Evolutionary conservation across 2,329 filamentous ascomycete species (phyloP).

Genomic region (Lasiodiplodia sp.): DNA sequence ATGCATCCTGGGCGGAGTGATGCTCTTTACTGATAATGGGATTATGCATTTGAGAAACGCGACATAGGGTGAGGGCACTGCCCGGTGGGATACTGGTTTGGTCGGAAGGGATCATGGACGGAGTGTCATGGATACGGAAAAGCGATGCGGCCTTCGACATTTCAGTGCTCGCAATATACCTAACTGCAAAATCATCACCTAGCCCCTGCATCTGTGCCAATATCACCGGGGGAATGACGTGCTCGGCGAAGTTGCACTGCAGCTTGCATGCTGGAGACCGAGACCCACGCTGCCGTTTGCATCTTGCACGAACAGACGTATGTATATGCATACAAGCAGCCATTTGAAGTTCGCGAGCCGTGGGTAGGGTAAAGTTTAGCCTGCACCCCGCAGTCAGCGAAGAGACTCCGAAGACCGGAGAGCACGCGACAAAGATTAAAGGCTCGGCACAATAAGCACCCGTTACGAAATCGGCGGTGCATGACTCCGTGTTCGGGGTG

Average conservation of each 20-base stretch:
- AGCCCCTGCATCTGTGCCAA: neutral
- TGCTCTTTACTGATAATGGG: slow-evolving; percentile 27
- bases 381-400: neutral
- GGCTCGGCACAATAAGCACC: neutral
- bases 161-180: neutral
- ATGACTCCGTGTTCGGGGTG: slow-evolving; percentile 20
- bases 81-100: neutral
- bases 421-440: neutral
- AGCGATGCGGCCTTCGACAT: neutral
- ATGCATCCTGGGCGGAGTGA: slow-evolving; percentile 18
- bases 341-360: neutral
- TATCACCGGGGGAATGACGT: neutral
- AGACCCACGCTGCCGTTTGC: neutral
- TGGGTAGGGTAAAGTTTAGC: neutral
- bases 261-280: neutral
- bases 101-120: neutral
- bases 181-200: neutral
- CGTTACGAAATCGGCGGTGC: slow-evolving; percentile 11
- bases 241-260: neutral
- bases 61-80: neutral
- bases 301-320: neutral
- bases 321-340: no score
- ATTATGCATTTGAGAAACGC: slow-evolving; percentile 16
- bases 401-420: slow-evolving; percentile 22
- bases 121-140: neutral